Evolutionary conservation across 805 yeast genomes (phyloP), one percentile per base, ranked within the genome.

Genomic region (Saccharomycopsis schoenii): DNA sequence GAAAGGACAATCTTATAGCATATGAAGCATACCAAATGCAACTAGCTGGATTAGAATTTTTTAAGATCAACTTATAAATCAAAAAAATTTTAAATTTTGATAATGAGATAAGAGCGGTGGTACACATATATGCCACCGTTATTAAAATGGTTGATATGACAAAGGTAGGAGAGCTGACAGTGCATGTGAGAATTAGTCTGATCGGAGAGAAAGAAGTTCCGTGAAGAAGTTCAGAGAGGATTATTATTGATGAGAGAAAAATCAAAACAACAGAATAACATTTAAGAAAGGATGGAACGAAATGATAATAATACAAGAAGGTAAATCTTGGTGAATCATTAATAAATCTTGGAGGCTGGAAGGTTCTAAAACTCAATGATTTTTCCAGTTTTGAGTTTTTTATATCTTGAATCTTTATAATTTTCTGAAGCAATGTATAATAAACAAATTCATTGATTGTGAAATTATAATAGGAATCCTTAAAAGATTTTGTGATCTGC

Each of bases 1-100:
- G 96, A 12, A 89, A 84, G 0, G 96, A 88, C 69, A 89, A 75
- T 64, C 96, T 83, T 58, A 92, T 86, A 19, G 89, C 84, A 67
- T 89, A 89, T 67, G 88, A 86, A 21, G 91, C 83, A 70, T 88
- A 89, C 69, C 89, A 89, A 40, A 89, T 78, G 24, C 87, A 80
- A 15, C 89, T 83, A 0, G 88, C 86, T 0, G 89, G 86, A 68
- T 86, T 93, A 0, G 93, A 85, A 59, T 83, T 80, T 64, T 79
- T 79, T 19, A 85, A 83, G 14, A 87, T 90, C 61, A 89, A 77
- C 63, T 87, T 91, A 69, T 88, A 89, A 70, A 86, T 78, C 68
- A 86, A 85, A 76, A 89, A 89, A 5, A 89, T 74, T 63, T 84
- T 83, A 62, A 89, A 77, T 56, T 81, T 79, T 3, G 92, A 81